phyloP scores from a whole-genome alignment of 106 monocot genomes.

The Dactylorhiza incarnata region DNA sequence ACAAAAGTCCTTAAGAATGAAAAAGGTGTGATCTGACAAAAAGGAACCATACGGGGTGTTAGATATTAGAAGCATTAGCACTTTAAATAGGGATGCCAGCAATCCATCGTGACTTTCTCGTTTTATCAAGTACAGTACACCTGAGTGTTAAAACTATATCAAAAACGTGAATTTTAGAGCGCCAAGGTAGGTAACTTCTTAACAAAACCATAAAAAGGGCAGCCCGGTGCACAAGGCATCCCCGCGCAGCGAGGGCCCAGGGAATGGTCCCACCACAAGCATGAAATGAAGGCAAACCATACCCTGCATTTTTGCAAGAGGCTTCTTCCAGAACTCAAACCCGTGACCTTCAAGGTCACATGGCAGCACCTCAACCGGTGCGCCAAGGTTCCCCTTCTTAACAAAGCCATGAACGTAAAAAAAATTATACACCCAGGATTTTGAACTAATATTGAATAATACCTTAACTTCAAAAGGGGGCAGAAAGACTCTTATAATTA shows the following conservation, averaged over 20 bases:
- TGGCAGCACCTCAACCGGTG: too few species aligned
- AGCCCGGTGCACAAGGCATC: too few species aligned
- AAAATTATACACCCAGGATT: not conserved
- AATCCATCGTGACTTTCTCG: slow-evolving; percentile 46
- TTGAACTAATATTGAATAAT: not conserved
- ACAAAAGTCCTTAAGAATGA: not conserved
- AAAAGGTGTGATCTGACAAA: not conserved
- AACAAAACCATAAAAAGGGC: not conserved
- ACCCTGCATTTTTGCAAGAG: too few species aligned
- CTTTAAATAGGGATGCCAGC: slow-evolving; percentile 36
- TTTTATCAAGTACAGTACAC: slow-evolving; percentile 51
- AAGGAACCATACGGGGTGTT: slow-evolving; percentile 51
- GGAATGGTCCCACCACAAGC: too few species aligned
- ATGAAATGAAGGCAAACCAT: too few species aligned
- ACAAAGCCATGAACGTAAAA: not conserved
- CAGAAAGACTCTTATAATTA: not conserved
- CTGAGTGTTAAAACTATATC: slow-evolving; percentile 19
- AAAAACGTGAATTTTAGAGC: not conserved
- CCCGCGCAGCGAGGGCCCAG: too few species aligned
- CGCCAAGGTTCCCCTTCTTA: too few species aligned
- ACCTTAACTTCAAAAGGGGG: not conserved
- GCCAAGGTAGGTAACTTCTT: not conserved
- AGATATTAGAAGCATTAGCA: slow-evolving; percentile 62
- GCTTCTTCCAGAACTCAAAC: too few species aligned
- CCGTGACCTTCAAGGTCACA: too few species aligned